These are phyloP conservation scores for Pleurotus salmoneostramineus DNA, from an alignment of 768 basidiomycete species.

Conservation along the genomic window DNA sequence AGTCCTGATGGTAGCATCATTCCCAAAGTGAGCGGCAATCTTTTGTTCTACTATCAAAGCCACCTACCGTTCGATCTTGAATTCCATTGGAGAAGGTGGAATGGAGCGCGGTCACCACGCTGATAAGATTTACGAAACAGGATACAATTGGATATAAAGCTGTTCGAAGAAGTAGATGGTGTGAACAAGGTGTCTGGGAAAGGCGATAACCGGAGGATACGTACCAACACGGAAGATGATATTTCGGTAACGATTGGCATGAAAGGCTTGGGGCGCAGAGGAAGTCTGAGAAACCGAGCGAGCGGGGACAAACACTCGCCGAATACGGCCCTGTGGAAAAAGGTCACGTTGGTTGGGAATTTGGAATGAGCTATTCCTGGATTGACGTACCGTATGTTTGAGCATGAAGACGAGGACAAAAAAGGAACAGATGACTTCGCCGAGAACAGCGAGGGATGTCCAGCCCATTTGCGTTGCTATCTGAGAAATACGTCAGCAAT, in stretches of 20 bases:
- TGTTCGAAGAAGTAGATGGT: background rate
- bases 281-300: background rate
- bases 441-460: constrained; percentile 8
- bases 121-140: constrained; percentile 7
- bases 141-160: constrained; percentile 10
- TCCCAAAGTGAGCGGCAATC: background rate
- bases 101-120: constrained; percentile 1
- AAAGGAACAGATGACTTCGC: constrained; percentile 7
- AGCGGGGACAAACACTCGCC: background rate
- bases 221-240: constrained; percentile 10
- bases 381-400: constrained; percentile 5
- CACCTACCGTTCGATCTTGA: background rate
- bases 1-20: background rate
- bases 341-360: background rate
- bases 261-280: background rate
- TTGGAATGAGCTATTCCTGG: background rate
- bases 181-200: no score
- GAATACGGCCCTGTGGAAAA: background rate
- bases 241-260: constrained; percentile 5
- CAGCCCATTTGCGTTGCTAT: constrained; percentile 7
- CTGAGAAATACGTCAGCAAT: constrained; percentile 13
- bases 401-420: constrained; percentile 8
- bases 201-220: background rate
- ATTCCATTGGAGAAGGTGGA: constrained; percentile 1
- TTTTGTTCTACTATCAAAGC: no score